Conservation (phyloP, 768 basidiomycete genomes). For the Hericium rajendrae region DNA sequence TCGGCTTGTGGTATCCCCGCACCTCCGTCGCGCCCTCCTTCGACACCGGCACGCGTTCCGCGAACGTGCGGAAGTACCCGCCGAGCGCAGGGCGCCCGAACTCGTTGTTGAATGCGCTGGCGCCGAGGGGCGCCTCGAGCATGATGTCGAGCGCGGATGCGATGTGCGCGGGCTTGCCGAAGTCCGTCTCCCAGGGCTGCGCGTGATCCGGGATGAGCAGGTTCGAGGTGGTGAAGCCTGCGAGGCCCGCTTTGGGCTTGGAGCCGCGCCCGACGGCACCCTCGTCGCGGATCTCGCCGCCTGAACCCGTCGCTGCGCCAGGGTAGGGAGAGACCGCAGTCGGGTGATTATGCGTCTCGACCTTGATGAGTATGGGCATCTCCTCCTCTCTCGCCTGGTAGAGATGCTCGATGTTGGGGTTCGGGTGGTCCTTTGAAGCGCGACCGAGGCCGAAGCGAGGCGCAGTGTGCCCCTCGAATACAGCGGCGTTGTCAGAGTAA, state of each 20-base stretch:
- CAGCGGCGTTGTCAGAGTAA: constrained; percentile 97
- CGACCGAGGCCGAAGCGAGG: constrained; percentile 61
- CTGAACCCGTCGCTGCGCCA: constrained; percentile 97
- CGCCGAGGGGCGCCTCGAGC: constrained; percentile 91
- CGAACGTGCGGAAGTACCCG: constrained; percentile 94
- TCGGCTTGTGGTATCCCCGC: constrained; percentile 98
- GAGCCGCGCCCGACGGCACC: constrained; percentile 93
- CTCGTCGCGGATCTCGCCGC: constrained; percentile 97
- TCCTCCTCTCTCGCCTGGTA: constrained; percentile 57
- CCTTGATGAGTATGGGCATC: constrained; percentile 90
- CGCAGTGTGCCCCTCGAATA: constrained; percentile 67
- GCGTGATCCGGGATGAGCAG: constrained; percentile 83
- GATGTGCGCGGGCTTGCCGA: constrained; percentile 84
- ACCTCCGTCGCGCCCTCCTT: constrained; percentile 47
- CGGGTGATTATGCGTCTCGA: constrained; percentile 98
- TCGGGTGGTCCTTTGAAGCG: constrained; percentile 14
- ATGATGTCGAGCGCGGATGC: constrained; percentile 94
- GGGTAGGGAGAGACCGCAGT: constrained; percentile 98
- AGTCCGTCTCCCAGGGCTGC: constrained; percentile 95
- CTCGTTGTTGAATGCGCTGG: constrained; percentile 96
- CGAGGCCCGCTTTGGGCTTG: constrained; percentile 89
- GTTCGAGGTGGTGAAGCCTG: constrained; percentile 91
- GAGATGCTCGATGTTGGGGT: constrained; percentile 17
- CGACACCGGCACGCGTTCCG: constrained; percentile 57
- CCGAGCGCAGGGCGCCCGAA: constrained; percentile 89